Percentiles rank a stretch among this genome's conserved stretches.
phyloP scores from a whole-genome alignment of 805 yeast species.

The Blastobotrys attinorum region DNA sequence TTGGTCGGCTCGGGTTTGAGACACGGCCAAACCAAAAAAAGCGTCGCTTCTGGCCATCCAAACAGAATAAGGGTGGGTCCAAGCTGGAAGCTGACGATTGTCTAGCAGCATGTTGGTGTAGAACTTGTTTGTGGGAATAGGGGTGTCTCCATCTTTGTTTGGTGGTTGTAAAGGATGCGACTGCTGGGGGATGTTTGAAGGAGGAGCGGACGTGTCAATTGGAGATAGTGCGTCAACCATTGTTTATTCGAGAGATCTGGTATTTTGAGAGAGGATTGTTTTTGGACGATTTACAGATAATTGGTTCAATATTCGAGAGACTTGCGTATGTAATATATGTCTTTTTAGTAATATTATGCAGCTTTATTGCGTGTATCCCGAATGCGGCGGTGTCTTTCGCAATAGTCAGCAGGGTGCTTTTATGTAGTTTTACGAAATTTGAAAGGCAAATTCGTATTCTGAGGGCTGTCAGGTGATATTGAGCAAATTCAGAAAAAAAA shows the following conservation, averaged over 20 bases:
- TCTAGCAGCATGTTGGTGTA: slow-evolving; percentile 66
- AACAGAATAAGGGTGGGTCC: slow-evolving; percentile 77
- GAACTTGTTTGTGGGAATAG: slow-evolving; percentile 71
- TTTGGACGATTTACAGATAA: too few relatives aligned
- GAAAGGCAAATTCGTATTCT: too few relatives aligned
- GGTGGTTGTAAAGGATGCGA: slow-evolving; percentile 14
- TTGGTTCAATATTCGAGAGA: too few relatives aligned
- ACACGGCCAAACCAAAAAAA: slow-evolving; percentile 54
- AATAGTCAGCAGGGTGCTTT: too few relatives aligned
- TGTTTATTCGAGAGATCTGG: background rate
- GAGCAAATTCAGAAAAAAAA: too few relatives aligned
- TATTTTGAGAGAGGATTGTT: too few relatives aligned
- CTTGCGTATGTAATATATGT: too few relatives aligned
- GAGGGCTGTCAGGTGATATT: too few relatives aligned
- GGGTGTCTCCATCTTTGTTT: slow-evolving; percentile 18
- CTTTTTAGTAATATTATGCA: too few relatives aligned
- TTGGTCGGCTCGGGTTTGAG: slow-evolving; percentile 53
- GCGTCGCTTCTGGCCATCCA: slow-evolving; percentile 51
- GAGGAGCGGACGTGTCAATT: slow-evolving; percentile 1
- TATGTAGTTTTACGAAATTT: too few relatives aligned
- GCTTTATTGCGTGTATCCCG: too few relatives aligned
- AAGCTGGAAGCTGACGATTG: slow-evolving; percentile 57
- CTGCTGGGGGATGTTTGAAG: background rate
- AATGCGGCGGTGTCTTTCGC: too few relatives aligned
- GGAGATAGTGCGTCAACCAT: background rate